Evolutionary conservation across 129 eudicot species (phyloP), one percentile per base, ranked within the genome.

Genomic region (Flaveria ramosissima): DNA sequence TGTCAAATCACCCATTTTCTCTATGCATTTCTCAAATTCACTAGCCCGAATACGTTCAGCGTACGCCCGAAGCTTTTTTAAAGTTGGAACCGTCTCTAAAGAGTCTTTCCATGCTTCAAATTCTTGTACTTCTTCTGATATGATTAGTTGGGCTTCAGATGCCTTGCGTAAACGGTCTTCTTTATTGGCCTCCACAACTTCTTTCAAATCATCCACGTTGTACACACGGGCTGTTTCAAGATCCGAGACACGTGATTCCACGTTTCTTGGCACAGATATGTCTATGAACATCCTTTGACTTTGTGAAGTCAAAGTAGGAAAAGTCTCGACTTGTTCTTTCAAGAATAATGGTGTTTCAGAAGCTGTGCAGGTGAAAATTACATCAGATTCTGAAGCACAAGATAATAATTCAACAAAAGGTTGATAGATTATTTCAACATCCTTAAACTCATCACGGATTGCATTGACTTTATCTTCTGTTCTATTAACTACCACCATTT

Each of bases 101-200:
- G 98, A 94, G 78, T 94, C 97, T 77, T 92, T 94, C 96, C 93
- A 87, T 3, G 91, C 92, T 81, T 94, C 98, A 59, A 85, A 94
- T 69, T 89, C 78, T 39, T 77, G 86, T 14, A 84, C 89, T 85
- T 91, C 98, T 74, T 89, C 90, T 16, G 32, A 65, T 73, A 94
- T 91, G 12, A 94, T 89, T 14, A 74, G 45, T 47, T 84, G 93
- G 15, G 98, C 97, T 87, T 94, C 97, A 86, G 78, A 81, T 51
- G 96, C 96, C 81, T 89, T 89, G 11, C 87, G 78, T 62, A 82
- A 64, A 21, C 97, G 85, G 51, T 93, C 96, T 81, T 88, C 98
- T 87, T 89, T 93, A 74, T 90, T 93, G 13, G 96, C 91, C 45
- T 71, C 90, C 81, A 92, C 92, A n/a, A 89, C 95, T 84, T 89